Percentiles rank a stretch among this genome's conserved stretches.
Conservation (phyloP, 805 yeast species). For the Brettanomyces custersianus region DNA sequence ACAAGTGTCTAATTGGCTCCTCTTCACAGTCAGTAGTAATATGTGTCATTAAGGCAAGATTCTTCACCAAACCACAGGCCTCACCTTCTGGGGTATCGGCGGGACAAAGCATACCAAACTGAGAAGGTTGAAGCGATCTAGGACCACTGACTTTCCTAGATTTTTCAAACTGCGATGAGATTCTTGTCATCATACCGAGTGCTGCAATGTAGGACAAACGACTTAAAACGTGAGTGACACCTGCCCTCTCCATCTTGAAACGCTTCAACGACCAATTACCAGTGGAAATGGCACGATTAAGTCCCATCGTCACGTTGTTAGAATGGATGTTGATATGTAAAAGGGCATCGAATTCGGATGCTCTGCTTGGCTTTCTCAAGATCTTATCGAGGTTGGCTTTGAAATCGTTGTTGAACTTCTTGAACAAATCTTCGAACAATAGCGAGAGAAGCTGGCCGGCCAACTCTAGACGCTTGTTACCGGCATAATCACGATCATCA, state of each 20-base stretch:
- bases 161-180: constrained; percentile 97
- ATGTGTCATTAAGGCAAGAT: constrained; percentile 95
- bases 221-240: constrained; percentile 93
- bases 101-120: constrained; percentile 97
- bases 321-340: constrained; percentile 85
- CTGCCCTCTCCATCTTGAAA: constrained; percentile 99
- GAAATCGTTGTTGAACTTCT: constrained; percentile 91
- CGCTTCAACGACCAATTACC: constrained; percentile 99
- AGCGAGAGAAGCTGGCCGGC: constrained; percentile 97
- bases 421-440: constrained; percentile 92
- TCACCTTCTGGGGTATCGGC: constrained; percentile 99
- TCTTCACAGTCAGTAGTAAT: constrained; percentile 98
- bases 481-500: constrained; percentile 98
- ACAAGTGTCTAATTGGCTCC: constrained; percentile 68
- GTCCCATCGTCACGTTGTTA: constrained; percentile 85
- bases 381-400: constrained; percentile 91
- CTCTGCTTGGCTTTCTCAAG: constrained; percentile 86
- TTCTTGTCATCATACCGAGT: constrained; percentile 98
- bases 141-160: constrained; percentile 98
- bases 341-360: constrained; percentile 91
- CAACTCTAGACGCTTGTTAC: constrained; percentile 91
- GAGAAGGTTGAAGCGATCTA: constrained; percentile 97
- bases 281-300: constrained; percentile 94
- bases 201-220: constrained; percentile 91
- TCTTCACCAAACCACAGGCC: constrained; percentile 97